Evolutionary conservation across 495 filamentous ascomycete species (phyloP).

Genomic region (Endocarpon pusillum): DNA sequence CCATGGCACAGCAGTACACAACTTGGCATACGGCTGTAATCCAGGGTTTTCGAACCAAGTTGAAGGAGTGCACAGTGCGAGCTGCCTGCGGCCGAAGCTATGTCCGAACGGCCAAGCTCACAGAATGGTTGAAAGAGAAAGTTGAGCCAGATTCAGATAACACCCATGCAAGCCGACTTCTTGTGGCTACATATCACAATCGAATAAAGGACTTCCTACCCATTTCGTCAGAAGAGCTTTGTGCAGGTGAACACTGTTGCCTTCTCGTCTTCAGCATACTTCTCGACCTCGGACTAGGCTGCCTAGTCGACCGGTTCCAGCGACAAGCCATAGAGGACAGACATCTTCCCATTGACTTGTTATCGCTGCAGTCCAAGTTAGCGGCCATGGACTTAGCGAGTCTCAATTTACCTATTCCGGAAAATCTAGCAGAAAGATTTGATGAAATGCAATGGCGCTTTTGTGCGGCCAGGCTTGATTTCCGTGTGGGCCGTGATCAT

Average conservation of each 20-base stretch:
- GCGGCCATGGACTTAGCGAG: neutral
- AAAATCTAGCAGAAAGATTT: slow-evolving; percentile 1
- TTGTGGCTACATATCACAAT: too few species aligned
- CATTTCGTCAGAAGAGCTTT: too few species aligned
- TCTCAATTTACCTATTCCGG: slow-evolving; percentile 2
- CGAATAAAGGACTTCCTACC: too few species aligned
- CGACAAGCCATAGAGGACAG: slow-evolving; percentile 8
- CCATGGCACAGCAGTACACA: too few species aligned
- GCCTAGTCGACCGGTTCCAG: slow-evolving; percentile 14
- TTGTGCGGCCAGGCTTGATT: slow-evolving; percentile 12
- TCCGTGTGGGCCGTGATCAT: too few species aligned
- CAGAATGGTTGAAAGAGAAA: too few species aligned
- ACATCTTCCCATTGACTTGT: neutral
- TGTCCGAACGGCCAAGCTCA: slow-evolving; percentile 4
- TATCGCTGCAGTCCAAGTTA: neutral
- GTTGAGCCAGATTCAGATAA: too few species aligned
- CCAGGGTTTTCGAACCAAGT: too few species aligned
- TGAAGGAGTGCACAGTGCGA: too few species aligned
- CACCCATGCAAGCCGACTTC: too few species aligned
- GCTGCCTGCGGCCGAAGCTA: too few species aligned
- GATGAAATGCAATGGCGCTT: slow-evolving; percentile 12
- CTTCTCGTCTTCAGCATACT: slow-evolving; percentile 20
- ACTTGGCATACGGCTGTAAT: too few species aligned
- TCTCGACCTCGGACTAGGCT: slow-evolving; percentile 12
- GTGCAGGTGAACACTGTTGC: slow-evolving; percentile 4